Conservation (phyloP, 2,329 filamentous ascomycete species). For the Stachybotrys chlorohalonatus region DNA sequence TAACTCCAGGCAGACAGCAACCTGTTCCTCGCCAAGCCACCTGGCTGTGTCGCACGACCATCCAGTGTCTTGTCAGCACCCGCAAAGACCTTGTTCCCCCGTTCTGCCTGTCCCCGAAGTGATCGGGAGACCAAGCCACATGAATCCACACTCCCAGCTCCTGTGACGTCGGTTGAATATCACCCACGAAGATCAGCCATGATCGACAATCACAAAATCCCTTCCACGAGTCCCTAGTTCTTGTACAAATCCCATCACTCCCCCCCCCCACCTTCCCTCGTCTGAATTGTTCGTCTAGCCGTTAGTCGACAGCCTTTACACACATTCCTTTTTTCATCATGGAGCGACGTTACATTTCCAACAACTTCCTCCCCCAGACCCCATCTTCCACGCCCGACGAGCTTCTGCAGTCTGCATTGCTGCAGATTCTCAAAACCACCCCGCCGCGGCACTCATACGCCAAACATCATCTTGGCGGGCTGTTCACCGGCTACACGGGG, state of each 20-base stretch:
- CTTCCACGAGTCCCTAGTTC: not conserved
- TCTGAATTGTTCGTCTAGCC: not conserved
- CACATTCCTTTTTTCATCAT: constrained; percentile 5
- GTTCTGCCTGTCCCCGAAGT: not conserved
- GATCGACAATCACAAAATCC: not conserved
- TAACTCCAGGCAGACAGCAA: not conserved
- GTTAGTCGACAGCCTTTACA: too few relatives aligned
- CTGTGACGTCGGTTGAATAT: not conserved
- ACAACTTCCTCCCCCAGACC: constrained; percentile 19
- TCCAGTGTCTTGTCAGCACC: too few relatives aligned
- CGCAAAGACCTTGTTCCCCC: too few relatives aligned
- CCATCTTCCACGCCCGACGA: constrained; percentile 15
- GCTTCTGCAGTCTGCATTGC: constrained; percentile 23
- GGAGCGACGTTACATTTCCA: constrained; percentile 23
- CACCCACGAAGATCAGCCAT: not conserved
- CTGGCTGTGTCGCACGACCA: not conserved
- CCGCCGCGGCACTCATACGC: constrained; percentile 26
- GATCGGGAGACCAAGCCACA: not conserved
- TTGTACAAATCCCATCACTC: not conserved
- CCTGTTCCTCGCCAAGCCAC: not conserved
- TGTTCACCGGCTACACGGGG: constrained; percentile 45
- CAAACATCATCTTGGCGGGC: constrained; percentile 28
- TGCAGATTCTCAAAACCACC: constrained; percentile 24
- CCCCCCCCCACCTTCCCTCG: not conserved
- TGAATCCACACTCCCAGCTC: not conserved